A percentile compares a stretch with the other conserved stretches of the same genome.
Evolutionary conservation across 768 basidiomycete genomes (phyloP).

Genomic region (Scleroderma citrinum): DNA sequence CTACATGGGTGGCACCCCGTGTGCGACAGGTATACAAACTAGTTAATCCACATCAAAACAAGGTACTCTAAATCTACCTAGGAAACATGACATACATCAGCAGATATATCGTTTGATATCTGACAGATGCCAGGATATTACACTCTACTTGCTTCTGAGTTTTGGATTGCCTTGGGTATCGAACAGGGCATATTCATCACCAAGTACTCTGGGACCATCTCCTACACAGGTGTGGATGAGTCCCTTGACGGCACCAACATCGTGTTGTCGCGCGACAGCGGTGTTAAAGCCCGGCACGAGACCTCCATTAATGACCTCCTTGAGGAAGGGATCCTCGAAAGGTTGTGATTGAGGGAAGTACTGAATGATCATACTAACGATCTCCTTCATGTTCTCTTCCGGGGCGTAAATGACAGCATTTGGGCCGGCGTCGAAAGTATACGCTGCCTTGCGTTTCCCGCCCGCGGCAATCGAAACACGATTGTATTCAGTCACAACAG

Average conservation of each 20-base stretch:
- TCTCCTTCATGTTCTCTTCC: constrained; percentile 68
- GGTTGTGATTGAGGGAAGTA: constrained; percentile 84
- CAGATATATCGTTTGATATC: too few relatives aligned
- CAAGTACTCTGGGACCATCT: constrained; percentile 78
- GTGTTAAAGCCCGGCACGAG: constrained; percentile 71
- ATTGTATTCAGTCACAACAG: constrained; percentile 89
- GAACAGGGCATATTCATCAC: constrained; percentile 58
- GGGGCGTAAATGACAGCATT: constrained; percentile 96
- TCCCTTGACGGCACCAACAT: constrained; percentile 73
- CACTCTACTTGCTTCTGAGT: neutral
- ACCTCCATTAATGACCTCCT: constrained; percentile 36
- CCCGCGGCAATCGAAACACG: constrained; percentile 57
- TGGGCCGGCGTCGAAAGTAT: constrained; percentile 98
- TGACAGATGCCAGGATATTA: neutral
- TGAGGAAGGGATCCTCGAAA: constrained; percentile 68
- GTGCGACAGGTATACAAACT: too few relatives aligned
- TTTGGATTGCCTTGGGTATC: constrained; percentile 44
- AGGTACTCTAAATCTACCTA: too few relatives aligned
- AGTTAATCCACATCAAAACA: too few relatives aligned
- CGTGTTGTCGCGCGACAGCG: constrained; percentile 67
- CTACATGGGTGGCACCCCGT: too few relatives aligned
- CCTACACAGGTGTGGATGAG: constrained; percentile 93
- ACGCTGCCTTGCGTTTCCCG: constrained; percentile 76
- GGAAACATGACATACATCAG: too few relatives aligned
- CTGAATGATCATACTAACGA: constrained; percentile 65